Base-by-base conservation (phyloP, 2,329 filamentous ascomycete genomes). In the Xylariaceae sp. region DNA sequence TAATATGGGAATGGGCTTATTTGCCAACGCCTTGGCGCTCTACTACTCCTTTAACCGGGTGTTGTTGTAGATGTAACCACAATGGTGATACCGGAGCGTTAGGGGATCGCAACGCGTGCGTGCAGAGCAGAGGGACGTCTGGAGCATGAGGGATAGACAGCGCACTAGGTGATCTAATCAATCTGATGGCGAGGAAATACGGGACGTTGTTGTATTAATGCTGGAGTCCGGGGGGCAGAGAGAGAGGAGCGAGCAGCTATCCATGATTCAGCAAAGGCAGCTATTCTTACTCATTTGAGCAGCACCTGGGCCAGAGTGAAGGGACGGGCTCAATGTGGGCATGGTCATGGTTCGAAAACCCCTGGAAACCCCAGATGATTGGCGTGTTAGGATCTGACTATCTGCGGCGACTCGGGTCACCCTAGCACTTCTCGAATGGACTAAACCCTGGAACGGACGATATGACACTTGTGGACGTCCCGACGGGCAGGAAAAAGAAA, bases 391-490 rank as follows among this genome's bases (percentile, higher is more conserved):
- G 57, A 59, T 58, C 61, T 64, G 56, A 59, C 57, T 61, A 61
- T 55, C 60, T 45, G 58, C 57, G 51, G 63, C 65, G 60, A 59
- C 61, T 65, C 61, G 62, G 59, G 59, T 64, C 60, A 65, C 64
- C 60, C 61, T 65, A 56, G 61, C 57, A 60, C 58, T 64, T 67
- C 62, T 65, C 61, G 53, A 61, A 60, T 56, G 58, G 30, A 64
- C 64, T 56, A 62, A 56, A 39, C 58, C 57, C 63, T 65, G 59
- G 64, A 56, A 65, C 61, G 61, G 55, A 61, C 62, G 60, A 62
- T 65, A 56, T 56, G 58, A 62, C 61, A 48, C 39, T 58, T 61
- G 60, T 55, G 50, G 54, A 62, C 57, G 63, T 61, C 59, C 62
- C 51, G 58, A 62, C 58, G 58, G 57, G 57, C 62, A 59, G 60